Conservation (phyloP, 495 filamentous ascomycete species). For the Hypoxylon rickii region DNA sequence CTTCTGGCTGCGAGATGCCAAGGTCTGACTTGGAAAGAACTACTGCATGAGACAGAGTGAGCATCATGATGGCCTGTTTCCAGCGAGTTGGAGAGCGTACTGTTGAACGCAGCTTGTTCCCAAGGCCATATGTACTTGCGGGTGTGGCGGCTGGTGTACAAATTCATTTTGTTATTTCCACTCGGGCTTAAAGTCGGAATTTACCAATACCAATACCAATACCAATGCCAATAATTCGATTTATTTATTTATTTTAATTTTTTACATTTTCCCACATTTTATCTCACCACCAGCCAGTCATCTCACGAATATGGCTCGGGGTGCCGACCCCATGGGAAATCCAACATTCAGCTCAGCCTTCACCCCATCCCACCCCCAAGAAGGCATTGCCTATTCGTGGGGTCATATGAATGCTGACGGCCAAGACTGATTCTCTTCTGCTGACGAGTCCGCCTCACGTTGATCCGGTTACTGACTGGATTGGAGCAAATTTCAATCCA, state of each 20-base stretch:
- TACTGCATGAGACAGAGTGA: conserved; percentile 13
- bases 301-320: conserved; percentile 21
- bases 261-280: conserved; percentile 3
- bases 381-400: conserved; percentile 24
- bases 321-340: conserved; percentile 32
- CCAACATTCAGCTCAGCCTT: conserved; percentile 32
- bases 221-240: no score
- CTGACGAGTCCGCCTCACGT: conserved; percentile 33
- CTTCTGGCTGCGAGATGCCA: conserved; percentile 5
- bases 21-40: conserved; percentile 11
- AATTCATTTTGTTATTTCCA: conserved; percentile 21
- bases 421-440: conserved; percentile 20
- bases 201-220: no score
- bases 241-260: conserved; percentile 14
- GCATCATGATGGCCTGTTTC: conserved; percentile 13
- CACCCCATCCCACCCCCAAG: conserved; percentile 16
- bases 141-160: conserved; percentile 25
- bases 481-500: conserved; percentile 17
- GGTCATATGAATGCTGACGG: conserved; percentile 32
- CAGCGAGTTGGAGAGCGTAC: conserved; percentile 9
- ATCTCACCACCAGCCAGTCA: conserved; percentile 14
- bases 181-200: conserved; percentile 9
- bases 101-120: conserved; percentile 2
- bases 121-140: conserved; percentile 5
- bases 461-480: conserved; percentile 15